Evolutionary conservation across 495 filamentous ascomycete species (phyloP), one percentile per base, ranked within the genome.

Genomic region (Tetracladium marchalianum): DNA sequence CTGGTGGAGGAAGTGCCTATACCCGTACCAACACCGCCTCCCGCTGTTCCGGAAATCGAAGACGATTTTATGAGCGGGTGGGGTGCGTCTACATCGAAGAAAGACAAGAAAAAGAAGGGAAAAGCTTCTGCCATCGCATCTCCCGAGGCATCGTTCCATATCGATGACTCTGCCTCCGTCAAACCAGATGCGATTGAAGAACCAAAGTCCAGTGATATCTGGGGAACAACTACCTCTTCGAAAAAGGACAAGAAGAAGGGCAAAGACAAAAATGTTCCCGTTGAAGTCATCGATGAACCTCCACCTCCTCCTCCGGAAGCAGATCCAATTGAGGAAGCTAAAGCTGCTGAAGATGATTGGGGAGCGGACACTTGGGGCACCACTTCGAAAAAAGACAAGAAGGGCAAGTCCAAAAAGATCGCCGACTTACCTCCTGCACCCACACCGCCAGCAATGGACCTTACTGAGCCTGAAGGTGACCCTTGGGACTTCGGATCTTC

Each of bases 111-210:
- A 38, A 55, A 44, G 15, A 63, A 66, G 15, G 52, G 62, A 17
- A 61, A 67, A 43, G 63, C 64, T 42, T 41, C 43, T n/a, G 19
- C 39, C 1, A 5, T 41, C 27, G 27, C 35, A 11, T 47, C 49
- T 11, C 34, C 44, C 11, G 41, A 49, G 12, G 39, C 46, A n/a
- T 54, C 47, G 16, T 50, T 58, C n/a, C 54, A 54, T 39, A 37
- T 50, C 16, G 55, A 57, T 38, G 50, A 55, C n/a, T 51, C 48
- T 16, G 19, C 48, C 1, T 31, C 46, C 3, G 54, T 66, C 39
- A 69, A 68, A 51, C 66, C 65, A 7, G 70, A 70, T 46, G 55
- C 58, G 6, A 66, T 68, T 41, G 68, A 72, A 45, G 67, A 73
- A 44, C 68, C 66, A 13, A 65, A 62, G 32, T 49, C 55, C 5